Evolutionary conservation across 2,329 filamentous ascomycete species (phyloP), one percentile per base, ranked within the genome.

Genomic region (Exophiala bonariae): DNA sequence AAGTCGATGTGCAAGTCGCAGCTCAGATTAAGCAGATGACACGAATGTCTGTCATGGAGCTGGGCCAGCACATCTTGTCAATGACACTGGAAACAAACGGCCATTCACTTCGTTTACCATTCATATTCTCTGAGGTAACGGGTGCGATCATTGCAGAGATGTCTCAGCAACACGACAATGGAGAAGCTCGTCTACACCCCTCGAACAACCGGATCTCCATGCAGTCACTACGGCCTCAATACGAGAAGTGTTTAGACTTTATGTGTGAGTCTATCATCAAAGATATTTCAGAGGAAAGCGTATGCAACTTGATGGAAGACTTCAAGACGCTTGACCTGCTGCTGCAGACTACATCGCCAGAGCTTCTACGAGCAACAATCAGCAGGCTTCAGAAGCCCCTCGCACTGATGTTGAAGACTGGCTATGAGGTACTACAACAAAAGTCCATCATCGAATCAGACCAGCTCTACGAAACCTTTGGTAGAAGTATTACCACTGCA

Each of bases 21-120:
- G 65, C 67, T 14, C 78, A 76, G 44, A 58, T 85, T 11, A 63
- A 77, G 6, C 69, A 70, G 37, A 72, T 67, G n/a, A 72, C 77
- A 13, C 69, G 75, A 73, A 61, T 82, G 66, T 57, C 70, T 67
- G 57, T 69, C 71, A 49, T 68, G 61, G 37, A 75, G 62, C 62
- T 80, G 10, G 50, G 43, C 13, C 22, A 64, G 71, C 22, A 81
- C 83, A 1, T 64, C 88, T 35, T 55, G n/a, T 19, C 43, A 18
- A 30, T 19, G 28, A 38, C 40, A 18, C 40, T 55, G 9, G 46
- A 42, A 22, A 36, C 35, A 31, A 34, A 14, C 28, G 30, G n/a
- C n/a, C 16, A 20, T 17, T 20, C 23, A 13, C 10, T 42, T 6
- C 32, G 34, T 19, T 39, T 36, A 9, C 16, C 41, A 3, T 28